Percentiles rank a stretch among this genome's conserved stretches.
These are phyloP conservation scores for Collybia sp. DNA, from an alignment of 768 basidiomycete species.

Conservation along the genomic window DNA sequence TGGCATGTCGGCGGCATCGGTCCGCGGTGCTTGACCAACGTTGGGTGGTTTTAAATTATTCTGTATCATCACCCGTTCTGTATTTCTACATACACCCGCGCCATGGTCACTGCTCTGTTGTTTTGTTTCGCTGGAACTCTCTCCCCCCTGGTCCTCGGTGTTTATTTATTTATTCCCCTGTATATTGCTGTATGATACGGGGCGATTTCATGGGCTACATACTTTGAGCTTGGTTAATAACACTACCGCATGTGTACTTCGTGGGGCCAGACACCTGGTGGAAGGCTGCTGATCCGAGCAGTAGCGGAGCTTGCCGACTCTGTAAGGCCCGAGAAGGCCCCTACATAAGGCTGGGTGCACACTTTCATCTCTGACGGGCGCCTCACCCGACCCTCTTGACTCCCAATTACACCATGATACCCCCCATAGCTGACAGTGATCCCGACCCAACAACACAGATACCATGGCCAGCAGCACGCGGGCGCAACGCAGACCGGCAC, in stretches of 20 bases:
- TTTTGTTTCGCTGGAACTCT: not conserved
- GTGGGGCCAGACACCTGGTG: constrained; percentile 1
- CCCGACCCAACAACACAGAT: constrained; percentile 76
- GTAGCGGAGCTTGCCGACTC: constrained; percentile 19
- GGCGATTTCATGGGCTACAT: too few species aligned
- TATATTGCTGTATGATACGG: too few species aligned
- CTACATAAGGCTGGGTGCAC: constrained; percentile 13
- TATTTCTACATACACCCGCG: constrained; percentile 11
- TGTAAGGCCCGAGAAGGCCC: constrained; percentile 3
- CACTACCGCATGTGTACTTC: constrained; percentile 12
- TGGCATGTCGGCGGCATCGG: constrained; percentile 47
- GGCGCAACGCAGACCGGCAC: constrained; percentile 14
- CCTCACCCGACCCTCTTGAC: constrained; percentile 7
- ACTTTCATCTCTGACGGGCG: constrained; percentile 13
- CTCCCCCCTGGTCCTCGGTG: too few species aligned
- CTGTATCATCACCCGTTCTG: constrained; percentile 5
- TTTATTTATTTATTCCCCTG: too few species aligned
- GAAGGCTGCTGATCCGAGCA: not conserved
- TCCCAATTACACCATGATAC: constrained; percentile 43
- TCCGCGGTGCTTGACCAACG: constrained; percentile 35
- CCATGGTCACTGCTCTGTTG: constrained; percentile 6
- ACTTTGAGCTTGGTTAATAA: too few species aligned
- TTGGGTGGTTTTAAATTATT: too few species aligned
- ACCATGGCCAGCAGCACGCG: constrained; percentile 58
- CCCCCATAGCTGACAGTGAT: constrained; percentile 57